These are phyloP conservation scores for Termitomyces sp. DNA, from an alignment of 768 basidiomycete species.

Conservation along the genomic window DNA sequence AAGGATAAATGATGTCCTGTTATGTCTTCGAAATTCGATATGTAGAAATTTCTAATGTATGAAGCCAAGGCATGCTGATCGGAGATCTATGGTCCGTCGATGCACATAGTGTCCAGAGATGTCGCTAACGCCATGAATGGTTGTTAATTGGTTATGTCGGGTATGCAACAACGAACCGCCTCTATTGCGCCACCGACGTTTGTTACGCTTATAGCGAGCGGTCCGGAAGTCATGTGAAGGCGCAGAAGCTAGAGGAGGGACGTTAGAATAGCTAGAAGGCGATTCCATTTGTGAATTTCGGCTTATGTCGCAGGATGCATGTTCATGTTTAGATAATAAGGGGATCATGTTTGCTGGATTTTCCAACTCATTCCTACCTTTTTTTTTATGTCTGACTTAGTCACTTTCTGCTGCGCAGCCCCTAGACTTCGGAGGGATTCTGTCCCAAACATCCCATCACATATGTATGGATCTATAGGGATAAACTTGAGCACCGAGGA, in stretches of 20 bases:
- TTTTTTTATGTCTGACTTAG: conserved; percentile 3
- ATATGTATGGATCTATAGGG: conserved; percentile 30
- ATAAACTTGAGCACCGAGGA: conserved; percentile 33
- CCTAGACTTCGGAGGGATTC: no score
- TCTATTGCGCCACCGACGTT: conserved; percentile 43
- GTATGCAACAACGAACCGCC: conserved; percentile 18
- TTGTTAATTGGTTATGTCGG: not conserved
- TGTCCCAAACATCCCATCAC: conserved; percentile 12
- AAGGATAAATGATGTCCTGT: no score
- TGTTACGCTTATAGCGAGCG: conserved; percentile 52
- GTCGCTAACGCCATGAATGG: not conserved
- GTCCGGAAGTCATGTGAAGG: conserved; percentile 24
- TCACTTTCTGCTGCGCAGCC: no score
- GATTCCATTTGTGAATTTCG: conserved; percentile 26
- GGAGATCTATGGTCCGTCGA: not conserved
- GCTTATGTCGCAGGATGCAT: conserved; percentile 13
- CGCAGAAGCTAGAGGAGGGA: conserved; percentile 16
- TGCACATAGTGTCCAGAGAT: not conserved
- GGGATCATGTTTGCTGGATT: not conserved
- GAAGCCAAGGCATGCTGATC: not conserved
- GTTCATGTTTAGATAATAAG: not conserved
- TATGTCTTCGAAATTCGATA: not conserved
- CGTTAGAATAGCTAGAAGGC: conserved; percentile 41
- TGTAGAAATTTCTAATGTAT: no score
- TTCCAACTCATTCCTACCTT: not conserved